Base-by-base conservation (phyloP, 805 yeast species). In the Schwanniomyces sp. region DNA sequence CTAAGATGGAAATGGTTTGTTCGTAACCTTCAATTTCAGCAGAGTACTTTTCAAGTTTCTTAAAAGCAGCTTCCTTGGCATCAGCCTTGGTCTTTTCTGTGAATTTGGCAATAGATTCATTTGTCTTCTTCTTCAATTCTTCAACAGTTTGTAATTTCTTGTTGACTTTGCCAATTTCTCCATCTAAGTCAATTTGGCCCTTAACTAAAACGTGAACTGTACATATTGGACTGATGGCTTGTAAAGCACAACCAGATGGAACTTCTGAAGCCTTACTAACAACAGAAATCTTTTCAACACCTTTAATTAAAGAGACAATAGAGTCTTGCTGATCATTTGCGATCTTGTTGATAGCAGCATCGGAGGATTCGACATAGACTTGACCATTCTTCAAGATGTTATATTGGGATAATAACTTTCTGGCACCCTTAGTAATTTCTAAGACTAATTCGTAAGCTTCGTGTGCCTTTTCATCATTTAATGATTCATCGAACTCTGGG, bases 11-110 rank as follows among this genome's bases (percentile, higher is more conserved):
- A 64, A 94, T 87, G 49, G 97, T 91, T 47, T 89, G 85, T 63
- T 88, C 84, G 60, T 89, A 80, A 57, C 96, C 95, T 62, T 88
- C 94, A 54, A 91, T 86, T 69, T 92, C 99, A 40, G 98, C 96
- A 53, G 71, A 65, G 50, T 81, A 78, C 58, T 82, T 85, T 53
- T 86, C 92, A 46, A 84, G 73, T 64, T 86, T 82, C 61, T 78
- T 76, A 59, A 63, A 64, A 56, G 92, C 92, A 52, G 82, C 80
- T 58, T 87, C 94, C 68, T 86, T 85, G 45, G 94, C 96, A 56
- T 84, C 85, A 41, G 76, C 79, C 56, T 84, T 84, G 49, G 96
- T 97, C 81, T 92, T 94, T 53, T 82, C 80, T 52, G 85, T 86
- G 65, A 91, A 92, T 69, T 91, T 96, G 56, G 84, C 75, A 56